These are phyloP conservation scores for Ophiostoma fasciatum DNA, from an alignment of 2,329 filamentous ascomycete genomes.

Conservation along the genomic window DNA sequence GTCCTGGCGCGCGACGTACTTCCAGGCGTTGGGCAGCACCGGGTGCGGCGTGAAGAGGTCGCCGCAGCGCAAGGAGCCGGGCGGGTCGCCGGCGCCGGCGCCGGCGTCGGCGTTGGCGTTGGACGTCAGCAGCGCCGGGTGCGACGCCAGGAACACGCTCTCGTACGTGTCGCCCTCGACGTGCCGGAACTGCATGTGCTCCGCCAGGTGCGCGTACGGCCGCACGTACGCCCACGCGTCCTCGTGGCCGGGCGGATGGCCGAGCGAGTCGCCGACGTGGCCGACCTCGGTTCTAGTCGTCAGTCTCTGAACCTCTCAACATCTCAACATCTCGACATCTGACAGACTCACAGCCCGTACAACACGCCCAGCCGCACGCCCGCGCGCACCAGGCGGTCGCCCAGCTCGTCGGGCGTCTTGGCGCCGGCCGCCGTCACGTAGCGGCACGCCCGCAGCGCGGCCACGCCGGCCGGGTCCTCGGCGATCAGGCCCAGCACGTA, in stretches of 20 bases:
- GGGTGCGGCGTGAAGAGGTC: slow-evolving; percentile 24
- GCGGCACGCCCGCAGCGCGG: slow-evolving; percentile 25
- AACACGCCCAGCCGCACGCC: slow-evolving; percentile 32
- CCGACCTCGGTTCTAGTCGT: slow-evolving; percentile 28
- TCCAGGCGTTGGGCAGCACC: slow-evolving; percentile 21
- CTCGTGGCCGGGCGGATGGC: slow-evolving; percentile 22
- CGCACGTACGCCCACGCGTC: slow-evolving; percentile 27
- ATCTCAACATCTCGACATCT: too few species aligned
- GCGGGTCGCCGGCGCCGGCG: slow-evolving; percentile 16
- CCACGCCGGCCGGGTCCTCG: slow-evolving; percentile 35
- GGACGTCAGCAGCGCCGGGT: slow-evolving; percentile 18
- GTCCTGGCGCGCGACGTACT: slow-evolving; percentile 22
- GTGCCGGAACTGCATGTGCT: slow-evolving; percentile 24
- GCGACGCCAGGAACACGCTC: slow-evolving; percentile 20
- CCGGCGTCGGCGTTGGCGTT: slow-evolving; percentile 16
- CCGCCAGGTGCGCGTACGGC: slow-evolving; percentile 21
- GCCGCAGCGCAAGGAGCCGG: slow-evolving; percentile 21
- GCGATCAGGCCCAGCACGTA: slow-evolving; percentile 42
- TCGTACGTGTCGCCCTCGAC: slow-evolving; percentile 21
- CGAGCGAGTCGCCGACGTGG: slow-evolving; percentile 25
- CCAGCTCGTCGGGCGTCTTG: slow-evolving; percentile 36
- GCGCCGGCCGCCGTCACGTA: slow-evolving; percentile 36
- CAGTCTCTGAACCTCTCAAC: too few species aligned
- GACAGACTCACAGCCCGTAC: slow-evolving; percentile 24
- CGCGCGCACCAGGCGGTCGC: slow-evolving; percentile 29